phyloP scores from a whole-genome alignment of 2,329 filamentous ascomycete genomes.

The Fusarium fujikuroi region DNA sequence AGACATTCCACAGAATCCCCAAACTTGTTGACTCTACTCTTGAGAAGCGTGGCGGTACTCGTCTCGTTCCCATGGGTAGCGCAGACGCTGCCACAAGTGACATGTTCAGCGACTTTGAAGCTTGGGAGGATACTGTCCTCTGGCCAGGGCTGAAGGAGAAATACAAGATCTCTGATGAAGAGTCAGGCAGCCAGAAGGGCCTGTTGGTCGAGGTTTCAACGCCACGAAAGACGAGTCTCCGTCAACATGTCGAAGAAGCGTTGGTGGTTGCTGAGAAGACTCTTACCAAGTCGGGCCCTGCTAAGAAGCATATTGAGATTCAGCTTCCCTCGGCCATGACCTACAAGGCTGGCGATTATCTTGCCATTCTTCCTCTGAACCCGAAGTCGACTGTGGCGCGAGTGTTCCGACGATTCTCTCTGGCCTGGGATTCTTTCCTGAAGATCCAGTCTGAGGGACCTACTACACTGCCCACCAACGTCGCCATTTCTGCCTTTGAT shows the following conservation, averaged over 20 bases:
- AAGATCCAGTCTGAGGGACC: conserved; percentile 65
- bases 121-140: conserved; percentile 69
- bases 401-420: conserved; percentile 71
- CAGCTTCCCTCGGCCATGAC: conserved; percentile 72
- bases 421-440: conserved; percentile 76
- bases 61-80: conserved; percentile 59
- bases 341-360: conserved; percentile 80
- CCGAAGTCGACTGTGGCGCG: conserved; percentile 69
- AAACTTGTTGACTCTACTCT: conserved; percentile 68
- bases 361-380: conserved; percentile 79
- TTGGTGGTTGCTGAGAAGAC: conserved; percentile 38
- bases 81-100: conserved; percentile 71
- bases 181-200: conserved; percentile 18
- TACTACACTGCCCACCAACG: conserved; percentile 64
- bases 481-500: conserved; percentile 69
- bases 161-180: conserved; percentile 42
- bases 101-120: conserved; percentile 74
- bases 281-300: conserved; percentile 35
- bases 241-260: conserved; percentile 42
- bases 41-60: conserved; percentile 47
- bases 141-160: conserved; percentile 62
- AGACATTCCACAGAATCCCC: conserved; percentile 75
- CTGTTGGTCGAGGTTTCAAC: conserved; percentile 38
- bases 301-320: conserved; percentile 74
- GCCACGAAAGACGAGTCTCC: conserved; percentile 39